Conservation (phyloP, 805 yeast species). For the Myxozyma nipponensis region DNA sequence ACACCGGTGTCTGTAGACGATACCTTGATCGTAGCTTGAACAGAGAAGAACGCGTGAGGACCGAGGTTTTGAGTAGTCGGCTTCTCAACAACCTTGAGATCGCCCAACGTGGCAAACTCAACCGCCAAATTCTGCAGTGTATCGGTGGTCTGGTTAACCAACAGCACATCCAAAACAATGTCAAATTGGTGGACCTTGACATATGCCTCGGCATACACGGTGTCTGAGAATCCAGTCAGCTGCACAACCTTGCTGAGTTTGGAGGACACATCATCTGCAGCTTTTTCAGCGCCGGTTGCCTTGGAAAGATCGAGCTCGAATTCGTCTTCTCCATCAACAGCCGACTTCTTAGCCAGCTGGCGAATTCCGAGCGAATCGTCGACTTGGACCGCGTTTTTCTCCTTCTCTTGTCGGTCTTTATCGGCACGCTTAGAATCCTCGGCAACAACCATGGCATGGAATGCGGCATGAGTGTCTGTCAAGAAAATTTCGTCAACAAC, state of each 20-base stretch:
- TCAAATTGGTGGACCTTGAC: slow-evolving; percentile 96
- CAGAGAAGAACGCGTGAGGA: slow-evolving; percentile 94
- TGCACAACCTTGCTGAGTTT: slow-evolving; percentile 85
- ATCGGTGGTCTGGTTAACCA: slow-evolving; percentile 88
- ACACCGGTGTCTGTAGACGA: slow-evolving; percentile 98
- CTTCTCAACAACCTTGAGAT: slow-evolving; percentile 86
- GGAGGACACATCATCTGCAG: slow-evolving; percentile 54
- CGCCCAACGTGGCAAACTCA: slow-evolving; percentile 95
- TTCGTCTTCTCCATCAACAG: slow-evolving; percentile 41
- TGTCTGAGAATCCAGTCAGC: slow-evolving; percentile 96
- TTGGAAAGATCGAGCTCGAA: slow-evolving; percentile 57
- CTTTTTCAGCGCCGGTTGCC: slow-evolving; percentile 48
- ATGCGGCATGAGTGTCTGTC: slow-evolving; percentile 84
- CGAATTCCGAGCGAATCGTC: slow-evolving; percentile 78
- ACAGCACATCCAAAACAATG: slow-evolving; percentile 85
- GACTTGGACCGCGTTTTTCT: slow-evolving; percentile 64
- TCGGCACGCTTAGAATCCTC: slow-evolving; percentile 58
- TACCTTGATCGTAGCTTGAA: slow-evolving; percentile 86
- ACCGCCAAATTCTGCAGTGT: slow-evolving; percentile 88
- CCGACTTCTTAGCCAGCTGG: slow-evolving; percentile 56
- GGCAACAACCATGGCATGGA: slow-evolving; percentile 60
- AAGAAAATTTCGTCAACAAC: slow-evolving; percentile 64
- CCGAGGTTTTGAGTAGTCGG: slow-evolving; percentile 88
- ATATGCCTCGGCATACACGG: slow-evolving; percentile 96
- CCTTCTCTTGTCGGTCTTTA: slow-evolving; percentile 48